Evolutionary conservation across 1,284 basidiomycete species (phyloP).

Genomic region (Apiotrichum gamsii): DNA sequence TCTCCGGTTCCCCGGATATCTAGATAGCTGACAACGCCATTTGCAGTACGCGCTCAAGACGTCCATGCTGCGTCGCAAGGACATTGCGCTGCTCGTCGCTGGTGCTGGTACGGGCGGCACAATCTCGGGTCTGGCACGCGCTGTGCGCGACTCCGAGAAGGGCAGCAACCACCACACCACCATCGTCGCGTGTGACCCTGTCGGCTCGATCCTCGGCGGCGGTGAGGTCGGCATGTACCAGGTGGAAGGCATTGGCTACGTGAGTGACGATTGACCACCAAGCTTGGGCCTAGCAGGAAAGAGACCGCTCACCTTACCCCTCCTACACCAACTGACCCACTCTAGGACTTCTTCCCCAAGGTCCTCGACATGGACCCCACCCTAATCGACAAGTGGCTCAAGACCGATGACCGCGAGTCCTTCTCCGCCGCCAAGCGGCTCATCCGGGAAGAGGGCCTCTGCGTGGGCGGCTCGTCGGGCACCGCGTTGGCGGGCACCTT

Average conservation of each 20-base stretch:
- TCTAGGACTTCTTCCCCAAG: constrained; percentile 72
- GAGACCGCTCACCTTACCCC: no score
- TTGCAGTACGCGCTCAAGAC: constrained; percentile 41
- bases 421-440: constrained; percentile 68
- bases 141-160: constrained; percentile 59
- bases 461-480: constrained; percentile 88
- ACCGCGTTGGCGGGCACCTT: constrained; percentile 73
- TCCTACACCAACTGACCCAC: constrained; percentile 7
- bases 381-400: constrained; percentile 67
- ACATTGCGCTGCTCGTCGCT: constrained; percentile 78
- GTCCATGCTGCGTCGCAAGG: constrained; percentile 45
- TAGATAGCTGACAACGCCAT: not conserved
- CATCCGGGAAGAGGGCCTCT: constrained; percentile 78
- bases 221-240: constrained; percentile 62
- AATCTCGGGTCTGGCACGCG: constrained; percentile 76
- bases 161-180: constrained; percentile 22
- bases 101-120: constrained; percentile 95
- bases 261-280: constrained; percentile 16
- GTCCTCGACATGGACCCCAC: constrained; percentile 51
- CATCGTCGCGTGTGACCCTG: constrained; percentile 86
- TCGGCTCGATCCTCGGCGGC: constrained; percentile 73
- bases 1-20: no score
- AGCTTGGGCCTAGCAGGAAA: no score
- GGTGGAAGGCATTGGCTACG: constrained; percentile 83
- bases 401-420: constrained; percentile 73